Evolutionary conservation across 2,329 filamentous ascomycete species (phyloP).

Genomic region (Calonectria montana): DNA sequence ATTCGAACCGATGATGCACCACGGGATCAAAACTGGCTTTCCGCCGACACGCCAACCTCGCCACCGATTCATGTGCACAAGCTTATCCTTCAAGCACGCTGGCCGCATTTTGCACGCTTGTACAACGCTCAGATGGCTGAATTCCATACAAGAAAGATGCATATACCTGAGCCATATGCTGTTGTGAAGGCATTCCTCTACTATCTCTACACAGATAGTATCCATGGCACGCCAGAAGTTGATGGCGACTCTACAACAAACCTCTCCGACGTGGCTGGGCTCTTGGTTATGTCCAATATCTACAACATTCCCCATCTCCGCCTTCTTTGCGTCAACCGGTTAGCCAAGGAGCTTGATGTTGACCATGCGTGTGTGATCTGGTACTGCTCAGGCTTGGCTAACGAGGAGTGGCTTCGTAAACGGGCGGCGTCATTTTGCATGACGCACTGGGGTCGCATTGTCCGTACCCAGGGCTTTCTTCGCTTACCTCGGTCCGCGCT

Average conservation of each 20-base stretch:
- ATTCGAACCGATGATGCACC: constrained; percentile 57
- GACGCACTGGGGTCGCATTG: constrained; percentile 93
- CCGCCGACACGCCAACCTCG: constrained; percentile 74
- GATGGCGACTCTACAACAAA: constrained; percentile 78
- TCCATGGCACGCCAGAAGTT: constrained; percentile 66
- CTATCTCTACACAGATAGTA: constrained; percentile 97
- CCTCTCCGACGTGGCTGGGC: constrained; percentile 88
- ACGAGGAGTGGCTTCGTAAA: constrained; percentile 92
- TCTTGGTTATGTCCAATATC: constrained; percentile 97
- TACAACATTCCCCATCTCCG: constrained; percentile 97
- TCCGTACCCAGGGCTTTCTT: constrained; percentile 88
- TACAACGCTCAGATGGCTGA: constrained; percentile 97
- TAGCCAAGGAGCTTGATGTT: constrained; percentile 91
- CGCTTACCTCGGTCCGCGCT: constrained; percentile 81
- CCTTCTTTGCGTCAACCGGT: constrained; percentile 88
- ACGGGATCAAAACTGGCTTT: constrained; percentile 66
- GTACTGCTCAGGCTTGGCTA: constrained; percentile 91
- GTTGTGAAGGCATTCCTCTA: constrained; percentile 95
- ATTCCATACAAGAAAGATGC: constrained; percentile 96
- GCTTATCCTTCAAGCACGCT: constrained; percentile 92
- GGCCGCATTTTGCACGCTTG: constrained; percentile 94
- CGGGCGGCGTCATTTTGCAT: constrained; percentile 90
- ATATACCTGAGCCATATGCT: constrained; percentile 95
- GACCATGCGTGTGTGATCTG: constrained; percentile 96
- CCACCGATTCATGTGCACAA: constrained; percentile 93